Evolutionary conservation across 441 rosid genomes (phyloP).

Genomic region (Erodium texanum): DNA sequence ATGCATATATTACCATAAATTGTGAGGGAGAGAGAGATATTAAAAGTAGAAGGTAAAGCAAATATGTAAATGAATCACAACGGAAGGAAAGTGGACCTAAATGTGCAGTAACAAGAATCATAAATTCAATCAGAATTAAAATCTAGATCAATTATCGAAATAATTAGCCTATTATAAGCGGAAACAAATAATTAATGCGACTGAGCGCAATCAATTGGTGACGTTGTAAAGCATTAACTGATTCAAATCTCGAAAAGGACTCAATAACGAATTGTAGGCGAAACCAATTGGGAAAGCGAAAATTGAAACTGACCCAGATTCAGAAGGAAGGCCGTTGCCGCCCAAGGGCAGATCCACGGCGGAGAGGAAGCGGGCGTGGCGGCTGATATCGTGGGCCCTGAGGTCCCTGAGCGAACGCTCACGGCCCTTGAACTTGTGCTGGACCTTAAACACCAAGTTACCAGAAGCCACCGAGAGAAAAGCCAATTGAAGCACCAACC

Average conservation of each 20-base stretch:
- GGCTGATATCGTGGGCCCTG: constrained; percentile 57
- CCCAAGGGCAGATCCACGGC: constrained; percentile 61
- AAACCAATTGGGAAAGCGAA: no score
- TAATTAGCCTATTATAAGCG: neutral
- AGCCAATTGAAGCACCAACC: constrained; percentile 16
- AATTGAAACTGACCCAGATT: constrained; percentile 46
- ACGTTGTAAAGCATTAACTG: no score
- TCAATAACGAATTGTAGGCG: no score
- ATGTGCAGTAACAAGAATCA: neutral
- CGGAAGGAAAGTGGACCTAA: no score
- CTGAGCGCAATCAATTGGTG: neutral
- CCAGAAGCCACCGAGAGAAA: constrained; percentile 21
- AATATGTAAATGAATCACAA: no score
- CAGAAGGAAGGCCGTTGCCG: constrained; percentile 67
- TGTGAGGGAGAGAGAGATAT: neutral
- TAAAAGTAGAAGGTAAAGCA: neutral
- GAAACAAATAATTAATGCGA: neutral
- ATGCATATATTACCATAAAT: neutral
- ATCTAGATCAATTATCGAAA: no score
- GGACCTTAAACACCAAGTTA: constrained; percentile 48
- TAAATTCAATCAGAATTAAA: no score
- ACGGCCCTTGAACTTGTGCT: constrained; percentile 48
- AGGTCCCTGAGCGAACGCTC: constrained; percentile 42
- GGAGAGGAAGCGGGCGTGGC: constrained; percentile 59
- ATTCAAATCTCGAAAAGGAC: no score